phyloP scores from a whole-genome alignment of 306 rosid genomes.

The Hippophae tibetana region DNA sequence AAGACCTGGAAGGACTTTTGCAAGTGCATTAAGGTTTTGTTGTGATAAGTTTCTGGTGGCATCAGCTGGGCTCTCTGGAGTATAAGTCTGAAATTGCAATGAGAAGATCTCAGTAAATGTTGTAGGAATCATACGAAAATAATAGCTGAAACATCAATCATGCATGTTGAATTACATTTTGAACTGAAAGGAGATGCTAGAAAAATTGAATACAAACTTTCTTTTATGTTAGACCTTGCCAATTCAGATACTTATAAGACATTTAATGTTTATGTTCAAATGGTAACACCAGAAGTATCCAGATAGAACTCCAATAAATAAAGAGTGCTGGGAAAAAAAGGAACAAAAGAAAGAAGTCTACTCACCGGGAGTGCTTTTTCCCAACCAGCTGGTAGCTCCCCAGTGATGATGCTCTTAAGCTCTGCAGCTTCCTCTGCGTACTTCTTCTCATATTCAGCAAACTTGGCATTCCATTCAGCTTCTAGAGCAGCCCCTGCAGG shows the following conservation, averaged over 20 bases:
- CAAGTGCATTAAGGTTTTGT: conserved; percentile 86
- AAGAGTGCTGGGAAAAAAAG: not conserved
- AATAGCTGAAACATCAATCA: not conserved
- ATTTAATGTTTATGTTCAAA: too few relatives aligned
- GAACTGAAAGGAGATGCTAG: too few relatives aligned
- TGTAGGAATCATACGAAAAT: conserved; percentile 5
- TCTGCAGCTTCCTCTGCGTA: conserved; percentile 72
- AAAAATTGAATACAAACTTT: not conserved
- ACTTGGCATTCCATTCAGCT: conserved; percentile 86
- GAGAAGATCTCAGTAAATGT: conserved; percentile 14
- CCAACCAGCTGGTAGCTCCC: conserved; percentile 87
- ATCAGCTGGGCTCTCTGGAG: conserved; percentile 86
- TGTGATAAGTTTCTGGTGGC: conserved; percentile 93
- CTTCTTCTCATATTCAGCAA: conserved; percentile 86
- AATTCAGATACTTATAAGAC: too few relatives aligned
- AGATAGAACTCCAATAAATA: too few relatives aligned
- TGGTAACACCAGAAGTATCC: too few relatives aligned
- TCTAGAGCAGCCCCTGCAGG: conserved; percentile 71
- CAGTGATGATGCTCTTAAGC: conserved; percentile 56
- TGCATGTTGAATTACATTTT: not conserved
- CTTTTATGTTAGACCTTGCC: too few relatives aligned
- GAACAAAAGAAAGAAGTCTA: not conserved
- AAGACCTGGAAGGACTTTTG: conserved; percentile 76
- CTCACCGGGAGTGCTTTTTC: conserved; percentile 97
- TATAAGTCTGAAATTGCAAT: conserved; percentile 61